Evolutionary conservation across 2,329 filamentous ascomycete species (phyloP), one percentile per base, ranked within the genome.

Genomic region (Diplodia corticola): DNA sequence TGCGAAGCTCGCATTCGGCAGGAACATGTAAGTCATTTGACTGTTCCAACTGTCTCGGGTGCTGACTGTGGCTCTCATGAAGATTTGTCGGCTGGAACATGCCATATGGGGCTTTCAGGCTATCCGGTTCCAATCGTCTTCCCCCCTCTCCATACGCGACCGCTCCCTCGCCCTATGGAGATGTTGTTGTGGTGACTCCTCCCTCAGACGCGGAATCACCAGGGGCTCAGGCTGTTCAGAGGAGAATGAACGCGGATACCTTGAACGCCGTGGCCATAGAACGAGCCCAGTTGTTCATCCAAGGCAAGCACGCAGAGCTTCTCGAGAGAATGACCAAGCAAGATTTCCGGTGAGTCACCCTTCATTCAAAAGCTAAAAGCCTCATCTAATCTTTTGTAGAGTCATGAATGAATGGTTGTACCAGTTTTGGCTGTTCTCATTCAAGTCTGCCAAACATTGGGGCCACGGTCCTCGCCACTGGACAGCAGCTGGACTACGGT

Each of bases 401-500:
- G n/a, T 61, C 9, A 65, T 71, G 57, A 69, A 67, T 10, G 64
- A 67, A 3, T 78, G 75, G 75, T 55, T 78, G 30, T 71, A 78
- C 64, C 71, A 78, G 54, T 77, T 74, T 59, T 77, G 74, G 75
- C 69, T 73, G 30, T 77, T 74, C 49, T 66, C 70, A 30, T 76
- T 73, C 67, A 73, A 70, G 54, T 72, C 73, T n/a, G 68, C 71
- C 24, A 75, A 74, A 51, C 37, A 72, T 54, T 75, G 72, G 73
- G 72, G 73, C 0, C 59, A 49, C 13, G 73, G 73, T 1, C 73
- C 73, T 12, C 68, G 44, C 7, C 15, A 71, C 35, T 74, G 74
- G 74, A 76, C 72, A 54, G 68, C 70, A 65, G 35, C 68, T 7
- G 44, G 57, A 35, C 69, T 74, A 17, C 63, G 67, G 7, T 50